Evolutionary conservation across 306 rosid genomes (phyloP), one percentile per base, ranked within the genome.

Genomic region (Spatholobus suberectus): DNA sequence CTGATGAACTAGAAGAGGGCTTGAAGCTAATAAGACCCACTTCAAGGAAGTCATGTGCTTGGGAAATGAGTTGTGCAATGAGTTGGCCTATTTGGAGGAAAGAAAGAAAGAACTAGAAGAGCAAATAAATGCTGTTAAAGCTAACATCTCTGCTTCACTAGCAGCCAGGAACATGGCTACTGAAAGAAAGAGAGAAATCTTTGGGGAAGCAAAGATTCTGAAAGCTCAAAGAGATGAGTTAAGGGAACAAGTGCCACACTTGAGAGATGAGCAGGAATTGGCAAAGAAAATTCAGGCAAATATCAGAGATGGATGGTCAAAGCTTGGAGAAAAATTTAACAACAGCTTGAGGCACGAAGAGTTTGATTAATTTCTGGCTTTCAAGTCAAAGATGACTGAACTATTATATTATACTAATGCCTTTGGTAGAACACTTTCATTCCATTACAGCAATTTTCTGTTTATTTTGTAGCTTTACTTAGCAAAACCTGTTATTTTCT

Each of bases 81-180:
- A 83, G 38, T 27, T 83, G 75, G 83, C 21, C 6, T 47, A 46
- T 62, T 83, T 83, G 46, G 69, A 77, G 40, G 51, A 77, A 57
- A 83, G 83, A 72, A 77, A 83, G 75, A 83, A 14, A 29, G 80
- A 59, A 24, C 75, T 78, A 2, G 83, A 78, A 79, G 86, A 78
- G 11, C 79, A 71, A 62, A 83, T 78, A 18, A 62, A 24, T 23
- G 73, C 67, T 38, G 77, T 73, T 8, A 79, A 74, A 55, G 72
- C 73, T 54, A 70, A 59, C 29, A 84, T 84, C 3, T 66, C 7
- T 68, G 46, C 70, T 51, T 79, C 63, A 44, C 37, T 21, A 55
- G 52, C 37, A 44, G 84, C 81, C 10, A 74, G 20, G 40, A 74
- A 66, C 27, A 17, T 10, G 27, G 73, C 29, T 55, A 57, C 37